Evolutionary conservation across 495 filamentous ascomycete species (phyloP), one percentile per base, ranked within the genome.

Genomic region (Aspergillus asperescens): DNA sequence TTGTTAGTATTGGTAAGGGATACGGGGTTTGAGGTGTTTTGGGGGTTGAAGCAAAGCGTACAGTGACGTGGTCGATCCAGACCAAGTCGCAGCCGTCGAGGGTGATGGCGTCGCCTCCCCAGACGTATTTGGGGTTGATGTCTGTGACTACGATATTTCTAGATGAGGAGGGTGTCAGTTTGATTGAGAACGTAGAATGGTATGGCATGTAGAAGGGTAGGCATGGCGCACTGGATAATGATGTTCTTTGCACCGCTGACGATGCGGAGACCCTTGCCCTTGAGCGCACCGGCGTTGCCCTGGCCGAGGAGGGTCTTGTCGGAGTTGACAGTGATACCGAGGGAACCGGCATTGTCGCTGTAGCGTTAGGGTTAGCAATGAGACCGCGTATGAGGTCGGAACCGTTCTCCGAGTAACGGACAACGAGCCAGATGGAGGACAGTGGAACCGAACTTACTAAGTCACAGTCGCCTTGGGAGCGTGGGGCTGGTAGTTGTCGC

Each of bases 41-140:
- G n/a, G n/a, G n/a, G n/a, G n/a, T n/a, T n/a, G n/a, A 10, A n/a
- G 29, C 15, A 40, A 18, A 40, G 34, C 56, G 16, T 57, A 67
- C 73, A 60, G 66, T 72, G 32, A 77, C 74, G 58, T 75, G 70
- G 60, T 73, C 74, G 52, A 78, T 72, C 73, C 73, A 77, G 60
- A 77, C 55, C 53, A 74, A 39, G 56, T 74, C 71, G 27, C 53
- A 46, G 53, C 69, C 62, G 48, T 73, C 61, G 34, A 77, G 52
- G 49, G 72, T 74, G 57, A 77, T 74, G 24, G 66, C 73, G 46
- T 77, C 73, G 43, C 73, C 73, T 53, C 73, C 73, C 73, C 72
- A 77, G 57, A 77, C 72, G 61, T 77, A 77, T 45, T 74, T 55
- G 52, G 72, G 64, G 66, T 77, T 76, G 46, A 77, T 63, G 39